A percentile compares a stretch with the other conserved stretches of the same genome.
phyloP scores from a whole-genome alignment of 306 rosid species.

The Begonia loranthoides region DNA sequence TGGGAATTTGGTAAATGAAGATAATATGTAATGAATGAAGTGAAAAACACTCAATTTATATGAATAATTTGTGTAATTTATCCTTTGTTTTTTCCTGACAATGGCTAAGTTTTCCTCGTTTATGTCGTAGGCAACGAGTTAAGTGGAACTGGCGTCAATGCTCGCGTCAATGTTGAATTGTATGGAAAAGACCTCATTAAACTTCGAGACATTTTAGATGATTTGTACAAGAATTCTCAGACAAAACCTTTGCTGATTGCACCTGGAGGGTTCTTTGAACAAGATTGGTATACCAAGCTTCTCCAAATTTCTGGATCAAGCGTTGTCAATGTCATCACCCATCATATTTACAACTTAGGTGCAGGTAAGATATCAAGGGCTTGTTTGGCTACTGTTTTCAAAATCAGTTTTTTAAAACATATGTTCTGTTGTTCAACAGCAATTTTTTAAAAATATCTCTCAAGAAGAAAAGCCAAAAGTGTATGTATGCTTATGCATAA shows the following conservation, averaged over 20 bases:
- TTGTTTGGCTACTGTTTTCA: too few relatives aligned
- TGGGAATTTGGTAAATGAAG: conserved; percentile 75
- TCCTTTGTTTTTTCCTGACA: not conserved
- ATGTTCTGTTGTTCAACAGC: too few relatives aligned
- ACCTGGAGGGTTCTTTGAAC: conserved; percentile 83
- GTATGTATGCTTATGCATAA: conserved; percentile 3
- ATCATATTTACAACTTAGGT: conserved; percentile 83
- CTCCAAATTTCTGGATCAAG: conserved; percentile 69
- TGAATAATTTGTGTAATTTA: not conserved
- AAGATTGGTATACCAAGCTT: conserved; percentile 58
- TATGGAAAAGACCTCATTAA: conserved; percentile 74
- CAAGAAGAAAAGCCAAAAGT: too few relatives aligned
- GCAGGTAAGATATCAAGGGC: conserved; percentile 38
- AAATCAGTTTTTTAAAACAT: too few relatives aligned
- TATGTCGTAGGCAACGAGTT: conserved; percentile 61
- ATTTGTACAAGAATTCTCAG: conserved; percentile 28
- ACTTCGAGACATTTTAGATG: conserved; percentile 33
- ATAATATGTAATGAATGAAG: too few relatives aligned
- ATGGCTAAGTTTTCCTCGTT: not conserved
- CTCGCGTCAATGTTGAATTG: conserved; percentile 53
- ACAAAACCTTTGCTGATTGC: conserved; percentile 67
- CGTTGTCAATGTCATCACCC: conserved; percentile 46
- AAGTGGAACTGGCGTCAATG: conserved; percentile 77
- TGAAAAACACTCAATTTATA: too few relatives aligned
- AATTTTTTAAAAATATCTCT: too few relatives aligned